Conservation (phyloP, 108 stramenopile genomes). For the Fragilariopsis cylindrus region DNA sequence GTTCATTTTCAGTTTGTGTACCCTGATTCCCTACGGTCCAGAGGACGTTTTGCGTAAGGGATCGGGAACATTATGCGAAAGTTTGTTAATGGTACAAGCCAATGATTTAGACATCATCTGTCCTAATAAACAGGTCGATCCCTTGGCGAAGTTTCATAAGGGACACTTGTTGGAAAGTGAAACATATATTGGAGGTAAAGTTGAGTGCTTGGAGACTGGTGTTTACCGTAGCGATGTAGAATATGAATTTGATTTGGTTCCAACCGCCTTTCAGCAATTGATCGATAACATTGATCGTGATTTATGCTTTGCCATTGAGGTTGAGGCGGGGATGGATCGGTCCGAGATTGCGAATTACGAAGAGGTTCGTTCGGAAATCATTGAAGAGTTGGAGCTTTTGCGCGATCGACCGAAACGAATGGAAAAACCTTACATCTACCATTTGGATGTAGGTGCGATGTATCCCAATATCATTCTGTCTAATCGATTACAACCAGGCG, state of each 20-base stretch:
- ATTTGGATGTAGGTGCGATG: slow-evolving; percentile 99
- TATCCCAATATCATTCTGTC: slow-evolving; percentile 99
- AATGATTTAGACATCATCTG: slow-evolving; percentile 91
- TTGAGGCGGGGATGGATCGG: slow-evolving; percentile 91
- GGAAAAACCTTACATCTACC: slow-evolving; percentile 96
- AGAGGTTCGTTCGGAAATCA: slow-evolving; percentile 88
- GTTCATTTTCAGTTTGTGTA: slow-evolving; percentile 98
- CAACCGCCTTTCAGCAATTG: slow-evolving; percentile 90
- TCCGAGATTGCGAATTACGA: slow-evolving; percentile 94
- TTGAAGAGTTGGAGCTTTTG: slow-evolving; percentile 92
- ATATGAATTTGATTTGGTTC: slow-evolving; percentile 92
- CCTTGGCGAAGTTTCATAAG: slow-evolving; percentile 85
- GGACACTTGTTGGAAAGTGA: slow-evolving; percentile 97
- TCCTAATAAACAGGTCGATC: slow-evolving; percentile 97
- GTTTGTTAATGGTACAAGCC: slow-evolving; percentile 97
- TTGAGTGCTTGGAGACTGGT: slow-evolving; percentile 98
- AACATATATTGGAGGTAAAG: slow-evolving; percentile 99
- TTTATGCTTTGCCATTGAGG: slow-evolving; percentile 95
- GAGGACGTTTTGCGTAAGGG: slow-evolving; percentile 98
- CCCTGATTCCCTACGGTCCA: slow-evolving; percentile 98
- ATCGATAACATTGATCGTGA: slow-evolving; percentile 98
- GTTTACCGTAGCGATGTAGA: slow-evolving; percentile 97
- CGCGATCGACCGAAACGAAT: slow-evolving; percentile 90
- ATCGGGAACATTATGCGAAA: slow-evolving; percentile 95
- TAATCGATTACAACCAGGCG: slow-evolving; percentile 96